Percentiles rank a stretch among this genome's conserved stretches.
Evolutionary conservation across 2,329 filamentous ascomycete genomes (phyloP).

Genomic region (Fusarium citri): DNA sequence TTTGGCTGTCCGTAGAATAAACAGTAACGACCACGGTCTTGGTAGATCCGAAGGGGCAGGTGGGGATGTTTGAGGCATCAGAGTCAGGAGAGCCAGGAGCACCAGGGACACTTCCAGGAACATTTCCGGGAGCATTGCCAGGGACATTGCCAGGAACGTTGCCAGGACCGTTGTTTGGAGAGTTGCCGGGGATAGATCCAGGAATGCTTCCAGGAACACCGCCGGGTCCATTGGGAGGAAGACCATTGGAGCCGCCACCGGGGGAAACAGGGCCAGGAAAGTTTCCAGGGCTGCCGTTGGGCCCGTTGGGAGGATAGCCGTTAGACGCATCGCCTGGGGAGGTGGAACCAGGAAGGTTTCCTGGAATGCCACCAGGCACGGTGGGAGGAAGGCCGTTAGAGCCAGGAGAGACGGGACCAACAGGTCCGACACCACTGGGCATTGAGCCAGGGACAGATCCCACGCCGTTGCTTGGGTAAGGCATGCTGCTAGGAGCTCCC

Average conservation of each 20-base stretch:
- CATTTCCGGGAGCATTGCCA: not conserved
- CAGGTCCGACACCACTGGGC: constrained; percentile 14
- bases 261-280: constrained; percentile 25
- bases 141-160: not conserved
- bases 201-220: constrained; percentile 22
- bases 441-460: constrained; percentile 32
- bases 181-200: constrained; percentile 1
- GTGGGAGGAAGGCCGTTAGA: constrained; percentile 30
- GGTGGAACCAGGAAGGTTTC: constrained; percentile 5
- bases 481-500: constrained; percentile 23
- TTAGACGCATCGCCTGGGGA: constrained; percentile 22
- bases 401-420: constrained; percentile 14
- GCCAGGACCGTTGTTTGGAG: constrained; percentile 13
- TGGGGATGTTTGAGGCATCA: constrained; percentile 42
- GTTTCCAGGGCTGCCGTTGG: constrained; percentile 9
- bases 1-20: constrained; percentile 49
- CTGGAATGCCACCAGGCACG: constrained; percentile 8
- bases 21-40: constrained; percentile 63
- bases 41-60: constrained; percentile 55
- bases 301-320: constrained; percentile 20
- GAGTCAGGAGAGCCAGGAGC: constrained; percentile 6
- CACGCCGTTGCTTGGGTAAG: constrained; percentile 24
- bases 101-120: constrained; percentile 27
- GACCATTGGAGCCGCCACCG: constrained; percentile 19
- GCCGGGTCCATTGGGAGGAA: constrained; percentile 22